phyloP scores from a whole-genome alignment of 257 asterid genomes.

The Penstemon eatonii region DNA sequence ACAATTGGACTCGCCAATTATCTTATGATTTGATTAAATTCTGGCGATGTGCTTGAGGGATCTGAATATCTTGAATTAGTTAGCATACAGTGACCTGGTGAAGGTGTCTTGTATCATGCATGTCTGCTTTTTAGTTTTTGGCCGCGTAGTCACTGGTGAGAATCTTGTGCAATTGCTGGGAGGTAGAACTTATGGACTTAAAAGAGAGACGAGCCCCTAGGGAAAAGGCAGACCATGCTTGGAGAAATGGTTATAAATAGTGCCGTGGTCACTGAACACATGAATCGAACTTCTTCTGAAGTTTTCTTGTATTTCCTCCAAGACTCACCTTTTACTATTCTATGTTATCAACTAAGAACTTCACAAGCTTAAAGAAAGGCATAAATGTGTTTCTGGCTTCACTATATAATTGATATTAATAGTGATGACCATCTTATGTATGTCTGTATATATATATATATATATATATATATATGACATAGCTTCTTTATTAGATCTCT shows the following conservation, averaged over 20 bases:
- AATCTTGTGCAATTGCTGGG: neutral
- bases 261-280: neutral
- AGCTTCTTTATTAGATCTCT: slow-evolving; percentile 10
- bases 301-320: slow-evolving; percentile 8
- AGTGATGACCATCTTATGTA: slow-evolving; percentile 4
- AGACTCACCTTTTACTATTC: neutral
- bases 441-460: neutral
- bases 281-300: neutral
- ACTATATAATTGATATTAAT: neutral
- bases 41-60: slow-evolving; percentile 13
- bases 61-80: slow-evolving; percentile 6
- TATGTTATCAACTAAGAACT: neutral
- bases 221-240: neutral
- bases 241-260: neutral
- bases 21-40: slow-evolving; percentile 7
- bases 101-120: slow-evolving; percentile 16
- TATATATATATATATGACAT: neutral
- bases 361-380: neutral
- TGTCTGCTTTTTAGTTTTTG: slow-evolving; percentile 20
- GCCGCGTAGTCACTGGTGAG: slow-evolving; percentile 3
- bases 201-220: neutral
- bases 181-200: neutral
- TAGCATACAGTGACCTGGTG: slow-evolving; percentile 1
- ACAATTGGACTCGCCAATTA: slow-evolving; percentile 8
- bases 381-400: slow-evolving; percentile 14